These are phyloP conservation scores for Hebeloma cylindrosporum DNA, from an alignment of 768 basidiomycete genomes.

Conservation along the genomic window DNA sequence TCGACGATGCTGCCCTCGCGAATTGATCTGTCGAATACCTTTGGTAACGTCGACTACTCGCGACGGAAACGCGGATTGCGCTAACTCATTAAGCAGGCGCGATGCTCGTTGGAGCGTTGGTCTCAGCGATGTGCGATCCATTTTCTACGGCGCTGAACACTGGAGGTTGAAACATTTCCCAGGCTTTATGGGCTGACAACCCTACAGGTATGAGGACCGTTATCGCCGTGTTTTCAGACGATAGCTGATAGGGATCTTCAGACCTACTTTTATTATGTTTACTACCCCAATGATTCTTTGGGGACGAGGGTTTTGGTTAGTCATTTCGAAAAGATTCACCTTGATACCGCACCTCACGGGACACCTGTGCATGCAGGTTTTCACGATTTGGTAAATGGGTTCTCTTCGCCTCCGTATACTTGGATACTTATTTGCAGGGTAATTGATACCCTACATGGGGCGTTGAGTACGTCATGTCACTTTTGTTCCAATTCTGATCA, in stretches of 20 bases:
- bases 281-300: constrained; percentile 32
- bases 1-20: constrained; percentile 7
- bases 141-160: too few species aligned
- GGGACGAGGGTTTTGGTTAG: constrained; percentile 28
- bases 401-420: neutral
- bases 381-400: constrained; percentile 26
- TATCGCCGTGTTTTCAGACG: neutral
- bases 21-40: constrained; percentile 13
- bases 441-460: constrained; percentile 33
- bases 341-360: neutral
- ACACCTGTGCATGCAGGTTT: constrained; percentile 23
- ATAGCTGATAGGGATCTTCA: constrained; percentile 10
- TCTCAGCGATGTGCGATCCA: constrained; percentile 31
- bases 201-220: constrained; percentile 26
- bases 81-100: constrained; percentile 11
- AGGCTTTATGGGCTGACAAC: constrained; percentile 39
- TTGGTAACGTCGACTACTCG: constrained; percentile 4
- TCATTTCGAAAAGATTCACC: neutral
- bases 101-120: constrained; percentile 31
- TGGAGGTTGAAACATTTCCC: constrained; percentile 3
- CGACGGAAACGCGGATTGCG: neutral
- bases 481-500: neutral
- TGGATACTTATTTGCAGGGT: constrained; percentile 17
- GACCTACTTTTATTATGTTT: constrained; percentile 36
- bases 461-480: constrained; percentile 23